Conservation (phyloP, 129 eudicot species). For the Helichrysum umbraculigerum region DNA sequence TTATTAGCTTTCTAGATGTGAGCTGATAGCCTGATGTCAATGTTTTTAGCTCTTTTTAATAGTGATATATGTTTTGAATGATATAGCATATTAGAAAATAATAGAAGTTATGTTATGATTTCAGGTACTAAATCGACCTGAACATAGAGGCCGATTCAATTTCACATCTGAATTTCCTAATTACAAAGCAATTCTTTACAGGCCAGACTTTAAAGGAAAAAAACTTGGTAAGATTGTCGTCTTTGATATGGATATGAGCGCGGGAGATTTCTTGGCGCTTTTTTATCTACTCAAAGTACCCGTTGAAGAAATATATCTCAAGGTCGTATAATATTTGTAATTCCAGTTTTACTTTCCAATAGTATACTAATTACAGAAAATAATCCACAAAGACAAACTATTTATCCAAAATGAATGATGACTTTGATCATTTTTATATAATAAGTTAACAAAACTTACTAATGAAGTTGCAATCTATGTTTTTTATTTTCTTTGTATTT, state of each 20-base stretch:
- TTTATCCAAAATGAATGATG: too few species aligned
- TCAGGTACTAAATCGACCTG: conserved; percentile 64
- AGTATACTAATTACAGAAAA: too few species aligned
- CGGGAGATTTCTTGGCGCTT: too few species aligned
- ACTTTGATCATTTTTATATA: too few species aligned
- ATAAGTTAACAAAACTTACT: too few species aligned
- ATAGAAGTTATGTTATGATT: conserved; percentile 6
- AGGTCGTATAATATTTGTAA: conserved; percentile 44
- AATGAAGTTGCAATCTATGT: neutral
- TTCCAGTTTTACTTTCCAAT: neutral
- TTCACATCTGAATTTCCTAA: conserved; percentile 65
- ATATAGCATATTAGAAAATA: neutral
- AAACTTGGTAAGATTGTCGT: too few species aligned
- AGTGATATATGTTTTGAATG: neutral
- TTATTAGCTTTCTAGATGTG: too few species aligned
- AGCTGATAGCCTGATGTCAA: conserved; percentile 18
- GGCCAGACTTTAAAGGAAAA: conserved; percentile 51
- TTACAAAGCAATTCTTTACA: conserved; percentile 51
- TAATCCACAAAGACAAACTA: neutral
- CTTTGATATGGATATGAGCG: too few species aligned
- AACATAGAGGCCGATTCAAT: conserved; percentile 65
- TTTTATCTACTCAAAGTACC: too few species aligned
- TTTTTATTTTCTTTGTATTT: neutral
- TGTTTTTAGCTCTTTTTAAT: neutral
- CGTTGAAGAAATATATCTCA: too few species aligned